Base-by-base conservation (phyloP, 805 yeast species). In the Kodamaea leandrae region DNA sequence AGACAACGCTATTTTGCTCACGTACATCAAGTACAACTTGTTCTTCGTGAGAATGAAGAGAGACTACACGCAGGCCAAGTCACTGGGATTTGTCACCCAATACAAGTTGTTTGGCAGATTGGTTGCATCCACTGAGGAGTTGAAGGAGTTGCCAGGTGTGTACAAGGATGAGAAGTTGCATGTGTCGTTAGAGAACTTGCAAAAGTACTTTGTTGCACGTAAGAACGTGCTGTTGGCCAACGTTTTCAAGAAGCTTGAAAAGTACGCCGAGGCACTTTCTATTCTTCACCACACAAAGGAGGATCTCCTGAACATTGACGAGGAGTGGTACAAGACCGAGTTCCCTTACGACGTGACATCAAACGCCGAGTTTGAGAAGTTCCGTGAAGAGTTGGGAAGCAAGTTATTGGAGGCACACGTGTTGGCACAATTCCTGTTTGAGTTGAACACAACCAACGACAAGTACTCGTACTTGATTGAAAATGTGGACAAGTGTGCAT, bases 81-180 rank as follows among this genome's bases (percentile, higher is more conserved):
- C 65, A 4, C 37, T n/a, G 37, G 18, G 19, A 19, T 8, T 25
- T 19, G 25, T 17, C 29, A 32, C 20, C 15, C 35, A 38, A 20
- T 54, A 72, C 29, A 71, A 82, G 43, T 57, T 83, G 17, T 72
- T 70, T 44, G 77, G 74, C 16, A 66, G 72, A 6, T 71, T 86
- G 27, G 58, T 72, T 9, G 64, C 71, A 35, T 79, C 84, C 13
- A 57, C 83, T 25, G 63, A 62, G 3, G 83, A 82, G 49, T 63
- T 88, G 34, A 70, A 76, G 54, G 96, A 88, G 45, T 72, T 93
- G 38, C 96, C 97, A 0, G 98, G 98, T 71, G 96, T 91, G 14
- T 80, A 84, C 55, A 86, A 86, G 39, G 96, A 88, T 57, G 93
- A 85, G 39, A 81, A 74, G 16, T 70, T 91, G 41, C 58, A 67